Evolutionary conservation across 2,329 filamentous ascomycete species (phyloP), one percentile per base, ranked within the genome.

Genomic region (Fusarium agapanthi): DNA sequence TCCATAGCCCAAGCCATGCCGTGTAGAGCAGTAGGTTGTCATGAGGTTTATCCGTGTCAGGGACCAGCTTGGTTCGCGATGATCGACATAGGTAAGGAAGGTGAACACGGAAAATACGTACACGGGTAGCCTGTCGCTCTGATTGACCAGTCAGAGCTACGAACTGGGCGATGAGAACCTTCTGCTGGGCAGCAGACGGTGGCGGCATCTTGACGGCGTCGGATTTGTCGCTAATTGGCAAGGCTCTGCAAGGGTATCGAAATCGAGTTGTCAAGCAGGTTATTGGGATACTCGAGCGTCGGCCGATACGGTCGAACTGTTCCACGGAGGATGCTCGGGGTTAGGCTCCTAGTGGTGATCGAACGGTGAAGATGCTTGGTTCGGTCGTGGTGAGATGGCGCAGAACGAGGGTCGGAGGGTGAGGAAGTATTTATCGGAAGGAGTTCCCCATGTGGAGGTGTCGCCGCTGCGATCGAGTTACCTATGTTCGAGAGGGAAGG

Each of bases 91-190:
- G 44, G 26, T 24, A 47, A 63, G 22, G n/a, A 40, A 45, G 45
- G 34, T 26, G 45, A 60, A 47, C 30, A 61, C 63, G 55, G 35
- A 41, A 28, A 51, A 60, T 48, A 83, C 84, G 73, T 83, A 87
- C 86, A 79, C 82, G 81, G 64, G 80, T 79, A 40, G 86, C 85
- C 38, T 79, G 81, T 67, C 84, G 82, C 58, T 86, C 85, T 22
- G 79, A 78, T 22, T 82, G 81, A 38, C 85, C 84, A 16, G 86
- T 87, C 51, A 84, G 75, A 55, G 78, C 71, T 55, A 83, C 76
- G 71, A 88, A 87, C 76, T 86, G 80, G 55, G 77, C 71, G 67
- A 83, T 77, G 73, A 84, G 65, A 44, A 79, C 76, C 79, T 83
- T 85, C 74, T 86, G 82, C 69, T 82, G 80, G 53, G 82, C 72